phyloP scores from a whole-genome alignment of 768 basidiomycete genomes.

The Lactarius psammicola region DNA sequence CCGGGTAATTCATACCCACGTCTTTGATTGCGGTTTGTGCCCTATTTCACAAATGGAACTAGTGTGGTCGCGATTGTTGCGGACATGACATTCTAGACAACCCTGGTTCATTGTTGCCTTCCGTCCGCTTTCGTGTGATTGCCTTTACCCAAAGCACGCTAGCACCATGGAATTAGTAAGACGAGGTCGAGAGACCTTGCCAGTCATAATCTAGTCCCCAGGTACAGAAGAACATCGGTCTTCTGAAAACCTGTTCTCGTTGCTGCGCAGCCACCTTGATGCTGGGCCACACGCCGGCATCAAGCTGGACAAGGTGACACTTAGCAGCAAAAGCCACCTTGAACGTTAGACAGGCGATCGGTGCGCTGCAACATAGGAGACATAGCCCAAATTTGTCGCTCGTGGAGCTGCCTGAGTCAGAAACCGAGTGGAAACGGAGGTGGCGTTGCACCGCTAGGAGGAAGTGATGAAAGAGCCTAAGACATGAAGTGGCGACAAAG shows the following conservation, averaged over 20 bases:
- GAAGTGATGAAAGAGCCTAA: not conserved
- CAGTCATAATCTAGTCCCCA: not conserved
- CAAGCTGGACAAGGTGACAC: not conserved
- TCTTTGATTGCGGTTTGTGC: not conserved
- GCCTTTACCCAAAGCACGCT: not conserved
- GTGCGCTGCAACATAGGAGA: not conserved
- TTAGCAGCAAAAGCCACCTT: not conserved
- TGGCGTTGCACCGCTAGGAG: not conserved
- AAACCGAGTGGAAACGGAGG: not conserved
- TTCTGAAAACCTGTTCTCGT: not conserved
- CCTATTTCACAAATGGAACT: not conserved
- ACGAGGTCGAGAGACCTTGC: not conserved
- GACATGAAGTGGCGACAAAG: conserved; percentile 6
- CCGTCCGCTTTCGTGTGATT: not conserved
- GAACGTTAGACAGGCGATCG: not conserved
- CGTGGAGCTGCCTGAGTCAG: not conserved
- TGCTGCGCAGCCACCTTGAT: not conserved
- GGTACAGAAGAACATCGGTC: not conserved
- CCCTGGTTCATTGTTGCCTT: not conserved
- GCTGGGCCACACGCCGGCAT: not conserved
- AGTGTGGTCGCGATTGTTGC: not conserved
- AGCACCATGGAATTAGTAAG: not conserved
- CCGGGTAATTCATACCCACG: not conserved
- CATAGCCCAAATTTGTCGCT: not conserved
- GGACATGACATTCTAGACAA: not conserved